These are phyloP conservation scores for peach (Prunus persica) DNA, from an alignment of 306 rosid species.

Conservation along the genomic window DNA sequence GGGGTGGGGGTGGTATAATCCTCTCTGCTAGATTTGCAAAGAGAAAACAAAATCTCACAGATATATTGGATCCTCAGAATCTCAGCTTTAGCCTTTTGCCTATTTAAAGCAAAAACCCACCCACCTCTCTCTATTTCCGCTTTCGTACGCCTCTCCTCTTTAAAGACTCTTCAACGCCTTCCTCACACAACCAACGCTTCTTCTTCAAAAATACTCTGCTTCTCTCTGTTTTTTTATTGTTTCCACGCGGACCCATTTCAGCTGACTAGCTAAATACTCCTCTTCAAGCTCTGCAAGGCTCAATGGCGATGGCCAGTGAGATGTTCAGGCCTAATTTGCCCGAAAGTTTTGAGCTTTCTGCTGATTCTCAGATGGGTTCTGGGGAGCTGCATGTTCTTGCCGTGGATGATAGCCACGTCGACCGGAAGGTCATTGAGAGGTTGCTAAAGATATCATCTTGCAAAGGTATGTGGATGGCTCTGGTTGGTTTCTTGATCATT, in stretches of 20 bases:
- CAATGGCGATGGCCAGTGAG: constrained; percentile 49
- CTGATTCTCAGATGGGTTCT: constrained; percentile 23
- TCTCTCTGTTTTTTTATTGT: neutral
- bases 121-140: neutral
- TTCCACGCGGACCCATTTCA: neutral
- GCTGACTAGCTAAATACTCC: neutral
- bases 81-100: constrained; percentile 50
- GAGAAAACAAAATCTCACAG: constrained; percentile 49
- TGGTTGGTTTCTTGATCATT: neutral
- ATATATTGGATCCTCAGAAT: constrained; percentile 82
- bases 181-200: neutral
- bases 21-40: constrained; percentile 55
- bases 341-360: constrained; percentile 33
- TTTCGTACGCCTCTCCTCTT: neutral
- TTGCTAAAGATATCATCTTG: constrained; percentile 77
- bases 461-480: constrained; percentile 46
- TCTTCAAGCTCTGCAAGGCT: no score
- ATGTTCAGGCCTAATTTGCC: constrained; percentile 35
- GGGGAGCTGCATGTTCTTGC: constrained; percentile 77
- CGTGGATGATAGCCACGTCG: constrained; percentile 82
- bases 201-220: neutral
- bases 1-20: constrained; percentile 41
- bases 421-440: constrained; percentile 77
- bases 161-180: neutral
- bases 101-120: constrained; percentile 31